Evolutionary conservation across 1,284 basidiomycete species (phyloP).

Genomic region (Fistulina hepatica): DNA sequence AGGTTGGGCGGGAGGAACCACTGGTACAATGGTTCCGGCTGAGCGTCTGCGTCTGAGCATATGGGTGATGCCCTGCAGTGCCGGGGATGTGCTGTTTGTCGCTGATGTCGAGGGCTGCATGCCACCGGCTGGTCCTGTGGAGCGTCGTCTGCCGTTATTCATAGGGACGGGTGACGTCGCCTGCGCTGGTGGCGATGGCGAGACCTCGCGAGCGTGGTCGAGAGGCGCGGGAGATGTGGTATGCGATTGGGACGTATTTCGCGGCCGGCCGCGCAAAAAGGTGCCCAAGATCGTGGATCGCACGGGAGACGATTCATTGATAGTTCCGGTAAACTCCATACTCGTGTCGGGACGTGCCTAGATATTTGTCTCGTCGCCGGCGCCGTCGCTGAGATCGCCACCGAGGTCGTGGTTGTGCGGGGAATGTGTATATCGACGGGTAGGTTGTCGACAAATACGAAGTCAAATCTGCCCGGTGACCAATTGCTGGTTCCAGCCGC

Average conservation of each 20-base stretch:
- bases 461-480: not conserved
- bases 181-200: slow-evolving; percentile 23
- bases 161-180: slow-evolving; percentile 17
- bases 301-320: slow-evolving; percentile 10
- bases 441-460: not conserved
- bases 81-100: slow-evolving; percentile 4
- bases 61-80: slow-evolving; percentile 23
- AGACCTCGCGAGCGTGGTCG: slow-evolving; percentile 22
- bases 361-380: not conserved
- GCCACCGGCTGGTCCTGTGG: slow-evolving; percentile 6
- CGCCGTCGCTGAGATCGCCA: too few species aligned
- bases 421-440: not conserved
- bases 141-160: slow-evolving; percentile 9
- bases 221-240: slow-evolving; percentile 19
- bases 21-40: slow-evolving; percentile 29
- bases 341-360: slow-evolving; percentile 1
- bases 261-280: slow-evolving; percentile 35
- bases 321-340: too few species aligned
- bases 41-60: slow-evolving; percentile 43
- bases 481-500: not conserved
- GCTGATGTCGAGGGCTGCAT: slow-evolving; percentile 5
- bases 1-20: slow-evolving; percentile 11
- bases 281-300: slow-evolving; percentile 30
- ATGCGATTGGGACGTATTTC: slow-evolving; percentile 35
- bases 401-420: not conserved